phyloP scores from a whole-genome alignment of 768 basidiomycete species.

The Leccinum variicolor region DNA sequence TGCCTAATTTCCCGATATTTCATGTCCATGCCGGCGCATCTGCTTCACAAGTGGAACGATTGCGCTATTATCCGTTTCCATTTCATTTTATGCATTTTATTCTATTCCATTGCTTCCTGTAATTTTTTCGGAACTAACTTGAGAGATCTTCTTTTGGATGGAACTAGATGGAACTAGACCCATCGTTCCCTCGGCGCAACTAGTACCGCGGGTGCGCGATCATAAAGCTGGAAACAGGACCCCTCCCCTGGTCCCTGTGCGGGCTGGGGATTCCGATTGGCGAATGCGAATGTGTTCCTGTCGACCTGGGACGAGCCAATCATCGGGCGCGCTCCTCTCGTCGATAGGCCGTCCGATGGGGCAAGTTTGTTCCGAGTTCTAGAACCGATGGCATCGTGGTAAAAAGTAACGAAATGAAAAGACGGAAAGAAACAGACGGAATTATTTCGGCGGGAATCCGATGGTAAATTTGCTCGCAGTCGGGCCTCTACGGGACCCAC shows the following conservation, averaged over 20 bases:
- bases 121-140: background rate
- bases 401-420: background rate
- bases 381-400: conserved; percentile 10
- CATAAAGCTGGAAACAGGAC: conserved; percentile 1
- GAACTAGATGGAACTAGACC: background rate
- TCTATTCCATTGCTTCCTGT: background rate
- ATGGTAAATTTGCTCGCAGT: background rate
- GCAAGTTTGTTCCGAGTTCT: conserved; percentile 5
- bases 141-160: background rate
- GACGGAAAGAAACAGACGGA: background rate
- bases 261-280: background rate
- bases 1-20: background rate
- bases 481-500: conserved; percentile 1
- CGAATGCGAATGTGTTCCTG: conserved; percentile 7
- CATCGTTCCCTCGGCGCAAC: background rate
- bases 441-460: background rate
- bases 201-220: conserved; percentile 1
- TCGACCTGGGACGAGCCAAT: background rate
- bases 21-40: background rate
- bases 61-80: background rate
- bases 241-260: conserved; percentile 1
- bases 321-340: background rate
- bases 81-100: background rate
- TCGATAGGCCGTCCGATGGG: background rate
- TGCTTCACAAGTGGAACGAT: background rate